Percentiles rank a stretch among this genome's conserved stretches.
Conservation (phyloP, 2,329 filamentous ascomycete species). For the Penicillium sp. region DNA sequence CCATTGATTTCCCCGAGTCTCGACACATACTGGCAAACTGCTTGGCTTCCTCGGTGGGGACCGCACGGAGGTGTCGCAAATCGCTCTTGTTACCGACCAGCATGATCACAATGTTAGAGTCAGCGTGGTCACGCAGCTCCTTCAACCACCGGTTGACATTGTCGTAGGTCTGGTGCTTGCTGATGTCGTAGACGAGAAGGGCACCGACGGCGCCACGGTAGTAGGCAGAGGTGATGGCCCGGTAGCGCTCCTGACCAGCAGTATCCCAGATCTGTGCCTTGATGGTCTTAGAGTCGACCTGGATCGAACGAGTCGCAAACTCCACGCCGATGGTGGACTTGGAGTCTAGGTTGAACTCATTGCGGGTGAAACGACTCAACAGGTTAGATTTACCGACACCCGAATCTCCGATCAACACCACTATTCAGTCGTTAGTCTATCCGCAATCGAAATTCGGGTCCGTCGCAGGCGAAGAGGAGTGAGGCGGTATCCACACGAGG, state of each 20-base stretch:
- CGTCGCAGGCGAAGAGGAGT: slow-evolving; percentile 15
- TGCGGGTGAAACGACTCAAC: slow-evolving; percentile 97
- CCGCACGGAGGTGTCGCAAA: slow-evolving; percentile 95
- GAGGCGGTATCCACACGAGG: slow-evolving; percentile 21
- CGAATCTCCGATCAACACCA: slow-evolving; percentile 98
- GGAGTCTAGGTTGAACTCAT: slow-evolving; percentile 99
- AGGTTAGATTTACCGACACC: slow-evolving; percentile 99
- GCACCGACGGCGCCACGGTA: slow-evolving; percentile 97
- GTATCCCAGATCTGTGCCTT: slow-evolving; percentile 99
- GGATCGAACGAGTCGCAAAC: slow-evolving; percentile 96
- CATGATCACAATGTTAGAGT: slow-evolving; percentile 99
- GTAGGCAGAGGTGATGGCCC: slow-evolving; percentile 98
- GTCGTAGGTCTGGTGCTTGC: slow-evolving; percentile 99
- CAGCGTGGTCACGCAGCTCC: slow-evolving; percentile 94
- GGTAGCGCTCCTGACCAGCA: slow-evolving; percentile 96
- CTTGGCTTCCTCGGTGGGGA: slow-evolving; percentile 97
- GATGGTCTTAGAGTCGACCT: slow-evolving; percentile 99
- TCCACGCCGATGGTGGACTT: slow-evolving; percentile 99
- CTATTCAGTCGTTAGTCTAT: slow-evolving; percentile 50
- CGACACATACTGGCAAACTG: slow-evolving; percentile 79
- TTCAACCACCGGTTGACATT: slow-evolving; percentile 99
- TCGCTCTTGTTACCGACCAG: slow-evolving; percentile 99
- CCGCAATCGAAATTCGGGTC: background rate
- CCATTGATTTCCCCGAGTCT: background rate
- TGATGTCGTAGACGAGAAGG: slow-evolving; percentile 98